Evolutionary conservation across 164 flowering plant species (phyloP).

Genomic region (Vitis amurensis): DNA sequence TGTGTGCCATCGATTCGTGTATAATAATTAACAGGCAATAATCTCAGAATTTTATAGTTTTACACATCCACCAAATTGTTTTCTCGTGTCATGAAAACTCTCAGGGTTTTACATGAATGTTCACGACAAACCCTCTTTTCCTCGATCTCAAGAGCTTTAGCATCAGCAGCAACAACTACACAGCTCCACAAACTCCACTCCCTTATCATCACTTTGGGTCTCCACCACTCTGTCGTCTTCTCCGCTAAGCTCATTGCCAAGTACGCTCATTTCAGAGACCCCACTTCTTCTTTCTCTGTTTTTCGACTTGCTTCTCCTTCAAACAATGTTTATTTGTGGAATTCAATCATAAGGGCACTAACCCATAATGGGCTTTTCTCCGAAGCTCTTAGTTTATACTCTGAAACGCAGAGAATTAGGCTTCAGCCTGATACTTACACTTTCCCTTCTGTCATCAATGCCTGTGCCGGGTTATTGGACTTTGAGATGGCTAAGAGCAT

Average conservation of each 20-base stretch:
- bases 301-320: constrained; percentile 31
- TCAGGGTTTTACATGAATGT: constrained; percentile 7
- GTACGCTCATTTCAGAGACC: constrained; percentile 39
- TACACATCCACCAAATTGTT: not conserved
- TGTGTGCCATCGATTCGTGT: too few species aligned
- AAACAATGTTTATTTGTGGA: constrained; percentile 43
- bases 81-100: constrained; percentile 10
- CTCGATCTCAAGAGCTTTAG: constrained; percentile 31
- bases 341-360: constrained; percentile 56
- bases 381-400: constrained; percentile 36
- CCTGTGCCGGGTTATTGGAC: constrained; percentile 41
- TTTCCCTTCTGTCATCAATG: constrained; percentile 53
- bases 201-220: constrained; percentile 34
- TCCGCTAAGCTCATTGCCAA: constrained; percentile 48
- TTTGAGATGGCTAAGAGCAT: constrained; percentile 34
- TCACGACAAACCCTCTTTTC: constrained; percentile 10
- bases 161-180: constrained; percentile 12
- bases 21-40: too few species aligned
- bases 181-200: constrained; percentile 40
- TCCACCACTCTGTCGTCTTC: constrained; percentile 36
- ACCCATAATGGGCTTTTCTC: constrained; percentile 38
- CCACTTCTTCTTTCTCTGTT: constrained; percentile 29
- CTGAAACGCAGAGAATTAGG: constrained; percentile 23
- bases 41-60: too few species aligned
- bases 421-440: constrained; percentile 43